phyloP scores from a whole-genome alignment of 345 rosid species.

The Laguncularia racemosa region DNA sequence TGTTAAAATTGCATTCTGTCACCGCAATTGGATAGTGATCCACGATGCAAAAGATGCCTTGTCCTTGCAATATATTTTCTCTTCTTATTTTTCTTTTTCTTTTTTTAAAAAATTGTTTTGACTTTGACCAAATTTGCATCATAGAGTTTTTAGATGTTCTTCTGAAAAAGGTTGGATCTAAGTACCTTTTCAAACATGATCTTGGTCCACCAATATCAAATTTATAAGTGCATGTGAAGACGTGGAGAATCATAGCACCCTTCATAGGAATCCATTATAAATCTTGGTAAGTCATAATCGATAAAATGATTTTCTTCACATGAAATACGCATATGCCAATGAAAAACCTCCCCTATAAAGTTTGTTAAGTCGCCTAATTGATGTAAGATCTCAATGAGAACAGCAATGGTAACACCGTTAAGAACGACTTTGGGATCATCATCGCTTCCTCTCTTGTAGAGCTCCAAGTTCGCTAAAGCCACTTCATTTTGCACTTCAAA shows the following conservation, averaged over 20 bases:
- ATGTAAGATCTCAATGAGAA: constrained; percentile 78
- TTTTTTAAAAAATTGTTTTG: constrained; percentile 36
- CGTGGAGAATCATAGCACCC: constrained; percentile 67
- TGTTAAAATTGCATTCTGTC: too few species aligned
- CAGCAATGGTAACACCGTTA: constrained; percentile 58
- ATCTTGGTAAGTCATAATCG: constrained; percentile 56
- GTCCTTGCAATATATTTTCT: constrained; percentile 35
- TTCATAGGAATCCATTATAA: constrained; percentile 75
- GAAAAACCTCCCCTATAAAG: constrained; percentile 60
- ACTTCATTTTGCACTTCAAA: constrained; percentile 54
- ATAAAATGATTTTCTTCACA: constrained; percentile 58
- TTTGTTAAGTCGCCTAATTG: constrained; percentile 91
- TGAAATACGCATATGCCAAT: constrained; percentile 60
- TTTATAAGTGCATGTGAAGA: constrained; percentile 58
- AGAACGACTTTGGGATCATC: constrained; percentile 80
- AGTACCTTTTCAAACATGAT: constrained; percentile 79
- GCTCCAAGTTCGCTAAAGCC: constrained; percentile 36
- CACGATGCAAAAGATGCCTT: constrained; percentile 31
- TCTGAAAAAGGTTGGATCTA: constrained; percentile 72
- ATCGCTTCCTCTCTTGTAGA: constrained; percentile 22
- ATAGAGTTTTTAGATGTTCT: constrained; percentile 37
- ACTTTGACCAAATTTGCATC: constrained; percentile 38
- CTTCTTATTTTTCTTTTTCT: constrained; percentile 46
- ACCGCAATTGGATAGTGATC: constrained; percentile 34
- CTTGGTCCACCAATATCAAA: constrained; percentile 73